A percentile compares a stretch with the other conserved stretches of the same genome.
Conservation (phyloP, 805 yeast species). For the Sporopachydermia quercuum region DNA sequence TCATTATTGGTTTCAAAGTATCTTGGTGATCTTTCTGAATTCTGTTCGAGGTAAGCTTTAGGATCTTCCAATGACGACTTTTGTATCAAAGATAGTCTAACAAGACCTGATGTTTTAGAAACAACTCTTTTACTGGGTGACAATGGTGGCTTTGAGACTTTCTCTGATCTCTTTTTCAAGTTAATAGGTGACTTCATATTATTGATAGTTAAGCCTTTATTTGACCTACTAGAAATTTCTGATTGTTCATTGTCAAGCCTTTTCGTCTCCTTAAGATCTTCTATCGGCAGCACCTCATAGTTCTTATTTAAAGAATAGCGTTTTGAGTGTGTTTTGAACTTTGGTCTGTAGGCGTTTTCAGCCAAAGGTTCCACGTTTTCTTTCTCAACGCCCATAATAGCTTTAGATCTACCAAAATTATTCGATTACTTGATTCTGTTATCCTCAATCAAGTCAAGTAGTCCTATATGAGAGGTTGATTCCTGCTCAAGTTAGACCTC, state of each 20-base stretch:
- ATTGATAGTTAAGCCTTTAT: not conserved
- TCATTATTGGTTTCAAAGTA: too few relatives aligned
- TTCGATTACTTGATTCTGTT: too few relatives aligned
- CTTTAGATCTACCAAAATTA: too few relatives aligned
- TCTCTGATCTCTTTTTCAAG: not conserved
- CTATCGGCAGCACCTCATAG: too few relatives aligned
- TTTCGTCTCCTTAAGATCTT: too few relatives aligned
- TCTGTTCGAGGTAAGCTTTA: not conserved
- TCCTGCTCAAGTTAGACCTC: too few relatives aligned
- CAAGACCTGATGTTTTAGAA: not conserved
- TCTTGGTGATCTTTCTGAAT: not conserved
- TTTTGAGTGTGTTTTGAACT: not conserved
- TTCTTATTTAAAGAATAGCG: not conserved
- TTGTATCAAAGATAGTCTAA: conserved; percentile 1
- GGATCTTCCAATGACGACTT: conserved; percentile 9
- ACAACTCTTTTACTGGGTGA: not conserved
- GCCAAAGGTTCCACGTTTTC: not conserved
- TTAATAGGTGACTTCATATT: not conserved
- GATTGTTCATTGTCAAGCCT: not conserved
- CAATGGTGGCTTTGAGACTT: not conserved
- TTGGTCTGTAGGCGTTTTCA: not conserved
- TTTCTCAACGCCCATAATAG: too few relatives aligned
- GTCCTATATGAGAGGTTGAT: too few relatives aligned
- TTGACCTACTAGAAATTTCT: not conserved
- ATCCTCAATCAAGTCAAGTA: too few relatives aligned